Base-by-base conservation (phyloP, 192 early-diverging fungal genomes). In the Funneliformis mosseae region DNA sequence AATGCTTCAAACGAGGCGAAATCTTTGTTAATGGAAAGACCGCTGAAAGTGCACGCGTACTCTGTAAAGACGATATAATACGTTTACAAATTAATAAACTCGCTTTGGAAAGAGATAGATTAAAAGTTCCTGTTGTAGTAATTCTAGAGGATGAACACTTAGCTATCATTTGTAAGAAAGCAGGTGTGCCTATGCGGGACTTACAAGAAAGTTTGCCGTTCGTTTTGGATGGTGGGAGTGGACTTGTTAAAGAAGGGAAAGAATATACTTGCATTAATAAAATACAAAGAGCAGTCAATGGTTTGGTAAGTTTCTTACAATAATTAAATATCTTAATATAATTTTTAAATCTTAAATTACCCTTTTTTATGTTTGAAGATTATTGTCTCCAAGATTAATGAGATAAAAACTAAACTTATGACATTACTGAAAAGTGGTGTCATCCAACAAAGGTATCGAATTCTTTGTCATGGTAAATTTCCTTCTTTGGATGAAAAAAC, bases 381-480 rank as follows among this genome's bases (percentile, higher is more conserved):
- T 25, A 60, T 75, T 21, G 27, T 75, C 21, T 75, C 74, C 25
- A 75, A 75, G 21, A 38, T 28, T 50, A 46, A 14, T 8, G 74
- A 75, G 21, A n/a, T 59, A 60, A 48, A 25, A 59, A 14, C 9
- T 59, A 75, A 75, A 50, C 74, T 75, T 59, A 28, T 28, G 8
- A 21, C 43, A 4, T 33, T 59, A 38, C 25, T 59, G 16, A 75
- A 59, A 60, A n/a, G 8, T 18, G 74, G 74, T 46, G 18, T 12
- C 28, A 75, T 75, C 38, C 9, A 21, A 28, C 55, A 59, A 25
- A 60, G 28, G 10, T 75, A 75, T 75, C 74, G 74, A n/a, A 18
- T 75, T 21, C 23, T 75, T 33, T 75, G 74, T 75, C 74, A 75
- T 12, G 74, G 74, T 28, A 48, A 50, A 75, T 75, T 39, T 70